Base-by-base conservation (phyloP, 768 basidiomycete genomes). In the Leucocoprinus sp. region DNA sequence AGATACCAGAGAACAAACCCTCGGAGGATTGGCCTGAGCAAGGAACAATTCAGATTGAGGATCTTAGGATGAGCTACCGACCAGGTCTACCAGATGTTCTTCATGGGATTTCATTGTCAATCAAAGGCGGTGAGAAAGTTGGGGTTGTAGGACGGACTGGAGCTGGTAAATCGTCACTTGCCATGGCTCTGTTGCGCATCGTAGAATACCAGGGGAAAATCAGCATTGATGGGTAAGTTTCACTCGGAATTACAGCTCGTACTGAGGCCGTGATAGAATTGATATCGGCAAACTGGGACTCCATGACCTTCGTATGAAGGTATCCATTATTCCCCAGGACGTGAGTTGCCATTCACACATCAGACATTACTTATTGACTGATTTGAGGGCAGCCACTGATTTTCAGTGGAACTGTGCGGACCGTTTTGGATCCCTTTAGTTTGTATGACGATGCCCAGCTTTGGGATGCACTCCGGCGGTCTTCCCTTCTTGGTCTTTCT, bases 21-120 rank as follows among this genome's bases (percentile, higher is more conserved):
- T 79, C 82, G 0, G 80, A 80, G 1, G 71, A 78, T 45, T 84
- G 82, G 82, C 81, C 82, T 0, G 63, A 76, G 3, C 76, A 72
- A 6, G 81, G 81, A 6, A 59, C 66, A 22, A 64, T 83, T 24
- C 60, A 64, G 2, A 72, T 78, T 3, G 71, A 81, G 48, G 70
- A 74, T 18, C 60, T 82, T 1, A 72, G 68, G 8, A 78, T 80
- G 15, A 61, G 66, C 24, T 82, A 82, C 57, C 72, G 76, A 66
- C 73, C 29, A 45, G 64, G 56, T 45, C 64, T 64, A 9, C 79
- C 80, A 1, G 60, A 67, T 17, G 79, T 84, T 0, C 65, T 84
- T 15, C 64, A 72, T 23, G 61, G 71, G 40, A 49, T 78, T 24
- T 64, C 64, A 1, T 74, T 81, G 49, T 62, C 66, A 35, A 66